Evolutionary conservation across 768 basidiomycete genomes (phyloP).

Genomic region (Leucogyrophana mollusca): DNA sequence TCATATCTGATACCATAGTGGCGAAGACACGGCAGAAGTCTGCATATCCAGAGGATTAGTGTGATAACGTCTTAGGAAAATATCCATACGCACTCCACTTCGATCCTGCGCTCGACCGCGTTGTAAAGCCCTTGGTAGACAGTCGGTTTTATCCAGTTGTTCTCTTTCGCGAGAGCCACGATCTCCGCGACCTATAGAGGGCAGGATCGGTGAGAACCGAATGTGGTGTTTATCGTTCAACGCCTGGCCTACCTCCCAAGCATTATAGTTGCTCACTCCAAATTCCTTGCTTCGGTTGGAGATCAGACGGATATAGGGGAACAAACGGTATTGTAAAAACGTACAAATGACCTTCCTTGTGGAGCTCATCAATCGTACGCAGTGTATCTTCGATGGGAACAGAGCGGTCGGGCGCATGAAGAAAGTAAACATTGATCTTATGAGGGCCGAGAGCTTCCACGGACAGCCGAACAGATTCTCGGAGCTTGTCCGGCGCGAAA

Average conservation of each 20-base stretch:
- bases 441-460: conserved; percentile 10
- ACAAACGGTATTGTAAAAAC: conserved; percentile 9
- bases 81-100: conserved; percentile 28
- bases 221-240: not conserved
- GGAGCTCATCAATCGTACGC: conserved; percentile 43
- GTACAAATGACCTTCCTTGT: conserved; percentile 53
- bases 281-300: conserved; percentile 11
- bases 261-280: conserved; percentile 15
- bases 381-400: conserved; percentile 46
- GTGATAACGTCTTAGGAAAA: not conserved
- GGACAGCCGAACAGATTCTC: conserved; percentile 12
- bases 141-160: conserved; percentile 47
- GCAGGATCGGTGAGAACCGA: not conserved
- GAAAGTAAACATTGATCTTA: conserved; percentile 28
- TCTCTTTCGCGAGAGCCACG: conserved; percentile 37
- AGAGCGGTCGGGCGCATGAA: conserved; percentile 45
- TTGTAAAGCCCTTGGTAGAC: conserved; percentile 52
- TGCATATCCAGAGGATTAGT: conserved; percentile 1
- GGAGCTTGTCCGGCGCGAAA: conserved; percentile 9
- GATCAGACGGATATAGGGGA: not conserved
- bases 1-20: conserved; percentile 41
- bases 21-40: conserved; percentile 42
- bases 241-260: conserved; percentile 31
- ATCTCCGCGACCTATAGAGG: conserved; percentile 41
- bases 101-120: conserved; percentile 38